Evolutionary conservation across 164 flowering plant genomes (phyloP).

Genomic region (Protea cynaroides): DNA sequence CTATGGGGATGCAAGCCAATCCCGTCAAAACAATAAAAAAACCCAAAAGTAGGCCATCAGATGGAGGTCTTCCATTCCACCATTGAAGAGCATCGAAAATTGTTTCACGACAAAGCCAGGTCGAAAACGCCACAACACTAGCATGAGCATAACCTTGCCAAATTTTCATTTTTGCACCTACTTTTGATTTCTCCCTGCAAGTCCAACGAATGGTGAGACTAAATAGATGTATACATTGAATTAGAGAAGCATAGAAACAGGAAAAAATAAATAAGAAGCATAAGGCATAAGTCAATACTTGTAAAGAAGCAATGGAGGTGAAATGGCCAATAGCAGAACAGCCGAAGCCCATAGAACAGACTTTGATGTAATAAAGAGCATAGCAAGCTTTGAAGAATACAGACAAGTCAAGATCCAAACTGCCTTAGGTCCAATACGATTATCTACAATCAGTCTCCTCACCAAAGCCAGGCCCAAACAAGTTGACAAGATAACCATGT

Average conservation of each 20-base stretch:
- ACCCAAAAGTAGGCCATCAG: conserved; percentile 88
- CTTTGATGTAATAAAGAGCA: conserved; percentile 81
- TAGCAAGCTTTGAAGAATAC: conserved; percentile 74
- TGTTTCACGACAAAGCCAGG: conserved; percentile 92
- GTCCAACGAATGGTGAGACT: neutral
- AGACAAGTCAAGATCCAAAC: conserved; percentile 85
- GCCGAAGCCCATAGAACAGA: conserved; percentile 83
- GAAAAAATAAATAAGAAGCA: neutral
- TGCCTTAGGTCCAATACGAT: conserved; percentile 71
- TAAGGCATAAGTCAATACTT: conserved; percentile 40
- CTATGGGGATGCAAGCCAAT: conserved; percentile 85
- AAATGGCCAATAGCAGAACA: conserved; percentile 74
- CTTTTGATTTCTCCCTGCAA: conserved; percentile 73
- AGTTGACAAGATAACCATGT: conserved; percentile 86
- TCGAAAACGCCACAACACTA: conserved; percentile 69
- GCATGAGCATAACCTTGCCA: conserved; percentile 97
- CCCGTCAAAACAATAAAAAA: conserved; percentile 70
- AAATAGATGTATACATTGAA: neutral
- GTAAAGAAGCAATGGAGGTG: conserved; percentile 98
- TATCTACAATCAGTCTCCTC: conserved; percentile 73
- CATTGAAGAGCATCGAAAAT: conserved; percentile 95
- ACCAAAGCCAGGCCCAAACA: conserved; percentile 73
- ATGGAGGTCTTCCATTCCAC: conserved; percentile 94
- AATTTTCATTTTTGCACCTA: conserved; percentile 72
- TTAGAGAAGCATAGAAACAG: neutral